Percentiles rank a stretch among this genome's conserved stretches.
Evolutionary conservation across 139 green algal genomes (phyloP).

Genomic region (Chlamydomonas sphaeroides): DNA sequence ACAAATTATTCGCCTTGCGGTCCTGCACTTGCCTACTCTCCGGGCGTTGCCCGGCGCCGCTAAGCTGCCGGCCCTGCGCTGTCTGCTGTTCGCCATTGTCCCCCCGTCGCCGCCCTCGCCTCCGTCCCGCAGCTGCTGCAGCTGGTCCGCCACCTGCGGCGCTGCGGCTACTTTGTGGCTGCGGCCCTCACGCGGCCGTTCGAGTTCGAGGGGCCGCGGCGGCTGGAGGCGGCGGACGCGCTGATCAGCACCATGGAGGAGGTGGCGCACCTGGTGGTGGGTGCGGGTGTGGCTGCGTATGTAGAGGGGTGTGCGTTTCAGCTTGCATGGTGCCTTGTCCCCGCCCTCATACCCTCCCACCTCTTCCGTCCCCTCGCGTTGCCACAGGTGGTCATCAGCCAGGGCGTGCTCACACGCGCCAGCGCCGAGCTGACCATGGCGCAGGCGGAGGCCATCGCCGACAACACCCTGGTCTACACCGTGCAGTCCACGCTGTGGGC

Average conservation of each 20-base stretch:
- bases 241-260: conserved; percentile 69
- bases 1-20: no score
- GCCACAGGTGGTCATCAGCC: conserved; percentile 65
- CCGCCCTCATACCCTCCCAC: no score
- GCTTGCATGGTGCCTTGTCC: no score
- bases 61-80: not conserved
- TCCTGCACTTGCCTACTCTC: no score
- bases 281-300: not conserved
- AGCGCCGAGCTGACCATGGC: conserved; percentile 76
- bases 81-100: not conserved
- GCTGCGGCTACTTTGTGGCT: conserved; percentile 78
- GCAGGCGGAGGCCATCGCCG: conserved; percentile 78
- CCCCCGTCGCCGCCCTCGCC: no score
- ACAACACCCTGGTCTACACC: conserved; percentile 84
- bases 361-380: not conserved
- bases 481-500: conserved; percentile 77
- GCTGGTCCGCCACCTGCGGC: conserved; percentile 68
- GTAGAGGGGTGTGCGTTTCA: no score
- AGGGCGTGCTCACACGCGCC: conserved; percentile 61
- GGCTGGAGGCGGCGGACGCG: conserved; percentile 70
- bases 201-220: conserved; percentile 77
- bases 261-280: conserved; percentile 74
- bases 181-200: conserved; percentile 79
- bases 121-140: conserved; percentile 61
- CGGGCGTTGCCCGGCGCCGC: no score